These are phyloP conservation scores for Syzygium aromaticum DNA, from an alignment of 345 rosid species.

Conservation along the genomic window DNA sequence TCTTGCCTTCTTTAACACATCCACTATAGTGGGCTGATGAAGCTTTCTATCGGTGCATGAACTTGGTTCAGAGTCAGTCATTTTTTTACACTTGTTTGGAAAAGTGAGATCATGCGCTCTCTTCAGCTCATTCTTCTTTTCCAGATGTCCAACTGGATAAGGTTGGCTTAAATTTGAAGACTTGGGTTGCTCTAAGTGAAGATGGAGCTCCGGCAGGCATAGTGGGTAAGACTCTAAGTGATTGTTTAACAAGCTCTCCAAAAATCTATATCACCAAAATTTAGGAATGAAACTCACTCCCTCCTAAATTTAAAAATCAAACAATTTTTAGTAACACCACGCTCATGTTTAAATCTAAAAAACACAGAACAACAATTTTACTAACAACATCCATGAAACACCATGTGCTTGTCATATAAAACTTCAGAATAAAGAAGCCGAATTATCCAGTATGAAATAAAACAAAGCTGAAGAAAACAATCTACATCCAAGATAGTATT, in stretches of 20 bases:
- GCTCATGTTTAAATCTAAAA: not conserved
- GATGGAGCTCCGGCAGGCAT: slow-evolving; percentile 58
- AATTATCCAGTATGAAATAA: not conserved
- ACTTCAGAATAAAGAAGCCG: not conserved
- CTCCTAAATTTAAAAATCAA: not conserved
- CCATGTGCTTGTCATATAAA: not conserved
- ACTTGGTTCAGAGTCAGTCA: slow-evolving; percentile 22
- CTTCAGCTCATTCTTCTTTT: slow-evolving; percentile 32
- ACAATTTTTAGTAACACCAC: not conserved
- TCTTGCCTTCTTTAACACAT: slow-evolving; percentile 47
- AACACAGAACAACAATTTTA: not conserved
- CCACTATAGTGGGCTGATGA: slow-evolving; percentile 53
- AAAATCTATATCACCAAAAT: slow-evolving; percentile 35
- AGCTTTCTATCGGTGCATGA: slow-evolving; percentile 28
- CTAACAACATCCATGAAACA: not conserved
- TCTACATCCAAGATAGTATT: not conserved
- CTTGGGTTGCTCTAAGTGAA: slow-evolving; percentile 35
- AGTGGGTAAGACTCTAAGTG: slow-evolving; percentile 39
- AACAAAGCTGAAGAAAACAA: not conserved
- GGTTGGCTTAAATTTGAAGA: slow-evolving; percentile 20
- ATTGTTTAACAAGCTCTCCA: slow-evolving; percentile 65
- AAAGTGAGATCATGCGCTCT: slow-evolving; percentile 20
- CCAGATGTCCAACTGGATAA: slow-evolving; percentile 16
- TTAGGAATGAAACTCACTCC: not conserved
- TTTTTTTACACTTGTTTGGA: slow-evolving; percentile 23